phyloP scores from a whole-genome alignment of 345 rosid genomes.

The Eucalyptus decipiens region DNA sequence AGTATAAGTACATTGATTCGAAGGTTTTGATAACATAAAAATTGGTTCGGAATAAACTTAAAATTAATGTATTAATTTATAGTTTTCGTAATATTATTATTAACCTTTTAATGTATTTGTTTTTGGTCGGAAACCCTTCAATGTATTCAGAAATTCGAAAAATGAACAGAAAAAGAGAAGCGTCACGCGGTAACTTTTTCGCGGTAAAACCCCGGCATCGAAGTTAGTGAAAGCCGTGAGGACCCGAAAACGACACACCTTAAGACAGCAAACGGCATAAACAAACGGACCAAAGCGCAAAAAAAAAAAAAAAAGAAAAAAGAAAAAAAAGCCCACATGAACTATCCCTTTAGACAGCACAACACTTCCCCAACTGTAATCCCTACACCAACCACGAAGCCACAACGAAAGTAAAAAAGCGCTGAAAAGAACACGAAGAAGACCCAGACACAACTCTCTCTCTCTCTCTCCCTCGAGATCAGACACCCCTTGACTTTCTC shows the following conservation, averaged over 20 bases:
- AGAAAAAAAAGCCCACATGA: neutral
- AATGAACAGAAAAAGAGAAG: neutral
- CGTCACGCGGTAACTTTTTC: neutral
- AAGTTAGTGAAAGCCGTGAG: neutral
- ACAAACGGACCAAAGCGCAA: neutral
- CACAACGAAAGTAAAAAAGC: neutral
- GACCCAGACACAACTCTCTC: neutral
- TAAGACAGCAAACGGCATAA: neutral
- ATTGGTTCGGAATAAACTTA: too few relatives aligned
- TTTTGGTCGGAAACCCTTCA: neutral
- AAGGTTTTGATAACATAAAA: too few relatives aligned
- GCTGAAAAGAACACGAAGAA: neutral
- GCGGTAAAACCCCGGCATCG: neutral
- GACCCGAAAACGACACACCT: neutral
- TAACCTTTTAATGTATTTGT: neutral
- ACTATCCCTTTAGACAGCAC: neutral
- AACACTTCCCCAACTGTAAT: neutral
- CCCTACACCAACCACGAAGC: neutral
- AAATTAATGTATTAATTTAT: too few relatives aligned
- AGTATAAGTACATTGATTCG: rapidly evolving
- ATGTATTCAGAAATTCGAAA: neutral
- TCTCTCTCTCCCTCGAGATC: neutral
- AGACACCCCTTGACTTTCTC: neutral
- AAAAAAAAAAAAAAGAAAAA: too few relatives aligned
- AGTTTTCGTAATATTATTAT: neutral